Conservation (phyloP, 2,329 filamentous ascomycete genomes). For the Shiraia sp. region DNA sequence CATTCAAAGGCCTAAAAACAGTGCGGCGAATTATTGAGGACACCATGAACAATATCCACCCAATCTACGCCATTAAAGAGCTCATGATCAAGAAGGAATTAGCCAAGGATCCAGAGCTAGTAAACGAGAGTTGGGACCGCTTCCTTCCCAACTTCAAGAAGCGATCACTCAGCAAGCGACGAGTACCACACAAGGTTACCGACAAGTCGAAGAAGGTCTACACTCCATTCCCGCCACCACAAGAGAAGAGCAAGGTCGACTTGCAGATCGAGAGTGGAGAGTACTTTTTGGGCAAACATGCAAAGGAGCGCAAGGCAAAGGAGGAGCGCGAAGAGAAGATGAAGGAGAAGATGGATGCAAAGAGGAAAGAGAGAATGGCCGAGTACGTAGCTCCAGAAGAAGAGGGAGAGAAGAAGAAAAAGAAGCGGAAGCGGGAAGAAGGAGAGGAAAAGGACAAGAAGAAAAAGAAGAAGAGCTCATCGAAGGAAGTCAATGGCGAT, state of each 20-base stretch:
- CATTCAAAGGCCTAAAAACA: slow-evolving; percentile 91
- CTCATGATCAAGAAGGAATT: slow-evolving; percentile 93
- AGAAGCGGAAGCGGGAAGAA: slow-evolving; percentile 48
- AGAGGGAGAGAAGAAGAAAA: slow-evolving; percentile 57
- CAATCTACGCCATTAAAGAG: slow-evolving; percentile 91
- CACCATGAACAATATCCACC: slow-evolving; percentile 93
- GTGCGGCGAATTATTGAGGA: slow-evolving; percentile 83
- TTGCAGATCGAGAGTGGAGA: slow-evolving; percentile 97
- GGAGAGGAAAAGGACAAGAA: slow-evolving; percentile 57
- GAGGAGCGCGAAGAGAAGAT: slow-evolving; percentile 84
- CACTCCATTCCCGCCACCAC: slow-evolving; percentile 94
- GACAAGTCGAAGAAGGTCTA: slow-evolving; percentile 95
- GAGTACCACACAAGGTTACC: slow-evolving; percentile 79
- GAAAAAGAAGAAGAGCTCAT: slow-evolving; percentile 45
- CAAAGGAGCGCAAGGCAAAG: slow-evolving; percentile 80
- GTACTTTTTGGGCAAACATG: slow-evolving; percentile 92
- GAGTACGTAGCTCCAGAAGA: slow-evolving; percentile 90
- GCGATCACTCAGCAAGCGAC: slow-evolving; percentile 81
- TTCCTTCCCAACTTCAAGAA: slow-evolving; percentile 98
- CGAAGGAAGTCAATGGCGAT: slow-evolving; percentile 34
- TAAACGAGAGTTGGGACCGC: slow-evolving; percentile 89
- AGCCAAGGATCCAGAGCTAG: slow-evolving; percentile 84
- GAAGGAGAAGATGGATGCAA: slow-evolving; percentile 84
- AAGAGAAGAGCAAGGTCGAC: slow-evolving; percentile 99
- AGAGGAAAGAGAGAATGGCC: slow-evolving; percentile 79